Evolutionary conservation across 2,329 filamentous ascomycete genomes (phyloP).

Genomic region (Colletotrichum sp.): DNA sequence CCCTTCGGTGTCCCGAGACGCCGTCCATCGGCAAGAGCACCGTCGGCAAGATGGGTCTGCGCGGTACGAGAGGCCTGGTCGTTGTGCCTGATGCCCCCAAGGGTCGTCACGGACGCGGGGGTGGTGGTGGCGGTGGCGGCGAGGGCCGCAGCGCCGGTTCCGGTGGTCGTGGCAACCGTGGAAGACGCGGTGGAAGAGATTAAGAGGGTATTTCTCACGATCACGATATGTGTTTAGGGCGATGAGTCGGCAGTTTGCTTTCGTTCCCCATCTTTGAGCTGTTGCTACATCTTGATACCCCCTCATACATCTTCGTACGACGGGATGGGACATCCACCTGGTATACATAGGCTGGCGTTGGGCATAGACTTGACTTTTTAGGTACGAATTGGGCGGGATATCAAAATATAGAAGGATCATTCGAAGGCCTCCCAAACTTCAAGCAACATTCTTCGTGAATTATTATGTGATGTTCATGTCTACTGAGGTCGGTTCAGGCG

Average conservation of each 20-base stretch:
- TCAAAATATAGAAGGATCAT: neutral
- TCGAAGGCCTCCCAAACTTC: neutral
- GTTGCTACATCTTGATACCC: constrained; percentile 5
- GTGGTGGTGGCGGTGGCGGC: constrained; percentile 27
- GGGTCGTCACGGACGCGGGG: constrained; percentile 23
- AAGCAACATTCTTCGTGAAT: neutral
- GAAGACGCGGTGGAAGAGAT: constrained; percentile 6
- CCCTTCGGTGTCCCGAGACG: constrained; percentile 50
- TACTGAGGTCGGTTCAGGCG: neutral
- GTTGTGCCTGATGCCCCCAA: constrained; percentile 48
- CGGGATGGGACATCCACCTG: neutral
- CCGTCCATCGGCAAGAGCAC: constrained; percentile 52
- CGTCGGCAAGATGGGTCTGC: constrained; percentile 63
- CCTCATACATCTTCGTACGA: constrained; percentile 1
- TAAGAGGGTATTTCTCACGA: neutral
- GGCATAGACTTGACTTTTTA: neutral
- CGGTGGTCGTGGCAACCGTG: constrained; percentile 4
- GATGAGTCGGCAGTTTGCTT: neutral
- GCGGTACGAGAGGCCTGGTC: constrained; percentile 53
- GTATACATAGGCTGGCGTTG: neutral
- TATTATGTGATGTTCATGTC: rapidly evolving
- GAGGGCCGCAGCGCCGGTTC: constrained; percentile 1
- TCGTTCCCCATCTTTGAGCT: neutral
- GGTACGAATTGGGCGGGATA: neutral
- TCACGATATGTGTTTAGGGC: neutral